These are phyloP conservation scores for Gastroboletus turbinatus DNA, from an alignment of 1,284 basidiomycete genomes.

Conservation along the genomic window DNA sequence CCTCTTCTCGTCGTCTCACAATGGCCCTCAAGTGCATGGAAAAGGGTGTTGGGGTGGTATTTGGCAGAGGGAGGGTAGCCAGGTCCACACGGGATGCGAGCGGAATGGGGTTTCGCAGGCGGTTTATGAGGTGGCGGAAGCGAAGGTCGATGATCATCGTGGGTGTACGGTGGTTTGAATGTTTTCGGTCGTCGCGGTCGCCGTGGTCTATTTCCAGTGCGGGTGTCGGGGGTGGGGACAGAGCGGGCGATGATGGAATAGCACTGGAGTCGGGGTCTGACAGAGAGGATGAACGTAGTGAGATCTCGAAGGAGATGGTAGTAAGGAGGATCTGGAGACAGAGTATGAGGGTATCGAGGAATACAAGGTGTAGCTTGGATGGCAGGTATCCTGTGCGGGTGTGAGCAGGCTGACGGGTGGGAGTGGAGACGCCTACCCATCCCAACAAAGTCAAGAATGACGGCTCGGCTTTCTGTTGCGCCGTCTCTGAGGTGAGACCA, in stretches of 20 bases:
- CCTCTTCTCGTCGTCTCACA: slow-evolving; percentile 45
- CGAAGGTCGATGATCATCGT: slow-evolving; percentile 62
- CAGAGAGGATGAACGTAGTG: slow-evolving; percentile 34
- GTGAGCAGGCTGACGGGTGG: slow-evolving; percentile 11
- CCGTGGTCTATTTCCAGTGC: slow-evolving; percentile 27
- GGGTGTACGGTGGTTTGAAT: slow-evolving; percentile 26
- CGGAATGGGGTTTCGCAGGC: slow-evolving; percentile 53
- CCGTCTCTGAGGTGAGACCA: slow-evolving; percentile 59
- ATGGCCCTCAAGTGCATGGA: slow-evolving; percentile 52
- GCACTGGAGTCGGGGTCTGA: slow-evolving; percentile 28
- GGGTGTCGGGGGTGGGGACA: slow-evolving; percentile 21
- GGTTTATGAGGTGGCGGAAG: slow-evolving; percentile 48
- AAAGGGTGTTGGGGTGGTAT: slow-evolving; percentile 54
- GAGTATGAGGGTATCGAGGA: slow-evolving; percentile 65
- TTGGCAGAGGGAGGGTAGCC: slow-evolving; percentile 57
- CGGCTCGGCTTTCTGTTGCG: slow-evolving; percentile 50
- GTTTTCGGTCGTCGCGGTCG: slow-evolving; percentile 23
- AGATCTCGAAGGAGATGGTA: slow-evolving; percentile 65
- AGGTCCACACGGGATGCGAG: slow-evolving; percentile 34
- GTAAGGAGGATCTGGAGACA: slow-evolving; percentile 61
- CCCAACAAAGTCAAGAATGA: slow-evolving; percentile 76
- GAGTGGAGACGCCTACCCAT: slow-evolving; percentile 49
- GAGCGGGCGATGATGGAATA: slow-evolving; percentile 25
- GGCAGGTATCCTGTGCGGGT: slow-evolving; percentile 52
- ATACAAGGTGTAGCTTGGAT: slow-evolving; percentile 59